A percentile compares a stretch with the other conserved stretches of the same genome.
Evolutionary conservation across 225 moss, liverwort and hornwort species (phyloP).

Genomic region (Climacium dendroides): DNA sequence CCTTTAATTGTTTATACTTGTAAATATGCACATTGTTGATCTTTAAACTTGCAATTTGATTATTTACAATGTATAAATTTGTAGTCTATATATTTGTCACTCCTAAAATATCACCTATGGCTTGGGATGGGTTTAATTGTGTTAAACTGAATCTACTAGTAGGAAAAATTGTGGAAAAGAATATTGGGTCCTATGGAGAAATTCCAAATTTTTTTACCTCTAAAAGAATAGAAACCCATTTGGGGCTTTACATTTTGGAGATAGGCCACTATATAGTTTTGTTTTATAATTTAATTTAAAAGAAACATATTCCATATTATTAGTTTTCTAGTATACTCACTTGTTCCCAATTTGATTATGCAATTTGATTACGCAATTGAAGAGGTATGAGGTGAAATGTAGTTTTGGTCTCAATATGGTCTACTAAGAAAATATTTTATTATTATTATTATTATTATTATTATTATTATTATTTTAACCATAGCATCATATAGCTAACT

Average conservation of each 20-base stretch:
- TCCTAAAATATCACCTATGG: fast-evolving
- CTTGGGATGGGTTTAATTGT: too few species aligned
- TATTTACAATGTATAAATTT: neutral
- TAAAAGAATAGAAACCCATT: fast-evolving
- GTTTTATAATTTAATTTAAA: too few species aligned
- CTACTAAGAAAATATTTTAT: neutral
- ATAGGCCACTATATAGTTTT: neutral
- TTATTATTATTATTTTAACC: neutral
- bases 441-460: too few species aligned
- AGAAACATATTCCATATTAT: fast-evolving
- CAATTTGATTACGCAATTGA: neutral
- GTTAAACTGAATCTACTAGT: too few species aligned
- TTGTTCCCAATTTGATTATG: too few species aligned
- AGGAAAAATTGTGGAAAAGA: neutral
- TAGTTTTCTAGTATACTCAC: neutral
- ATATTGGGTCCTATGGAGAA: fast-evolving
- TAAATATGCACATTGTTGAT: neutral
- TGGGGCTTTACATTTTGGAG: fast-evolving
- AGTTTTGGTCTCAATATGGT: neutral
- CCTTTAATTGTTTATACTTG: neutral
- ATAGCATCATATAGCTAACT: neutral
- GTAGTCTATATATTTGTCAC: neutral
- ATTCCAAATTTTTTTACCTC: neutral
- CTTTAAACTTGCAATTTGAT: neutral
- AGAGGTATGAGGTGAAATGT: neutral